Percentiles rank a stretch among this genome's conserved stretches.
These are phyloP conservation scores for Eragrostis curvula DNA, from an alignment of 176 grass and related monocot genomes.

Conservation along the genomic window DNA sequence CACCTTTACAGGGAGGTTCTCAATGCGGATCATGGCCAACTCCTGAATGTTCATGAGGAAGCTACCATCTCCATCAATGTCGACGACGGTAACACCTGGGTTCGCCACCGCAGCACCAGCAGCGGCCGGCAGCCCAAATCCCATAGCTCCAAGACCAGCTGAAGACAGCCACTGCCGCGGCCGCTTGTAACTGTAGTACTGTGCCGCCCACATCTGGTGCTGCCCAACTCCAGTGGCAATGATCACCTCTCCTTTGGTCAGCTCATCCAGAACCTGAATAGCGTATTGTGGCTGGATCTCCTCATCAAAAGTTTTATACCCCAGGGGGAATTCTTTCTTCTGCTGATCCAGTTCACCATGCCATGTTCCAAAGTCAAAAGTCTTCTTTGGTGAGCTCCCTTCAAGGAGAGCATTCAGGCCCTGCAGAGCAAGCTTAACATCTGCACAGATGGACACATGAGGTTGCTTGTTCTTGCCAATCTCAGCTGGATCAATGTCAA, in stretches of 20 bases:
- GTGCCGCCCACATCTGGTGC: slow-evolving; percentile 97
- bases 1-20: slow-evolving; percentile 82
- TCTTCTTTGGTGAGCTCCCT: slow-evolving; percentile 36
- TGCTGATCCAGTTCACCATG: slow-evolving; percentile 70
- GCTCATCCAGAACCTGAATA: slow-evolving; percentile 89
- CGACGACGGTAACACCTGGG: slow-evolving; percentile 78
- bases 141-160: slow-evolving; percentile 82
- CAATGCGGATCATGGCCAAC: slow-evolving; percentile 79
- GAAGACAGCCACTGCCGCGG: slow-evolving; percentile 84
- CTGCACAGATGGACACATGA: slow-evolving; percentile 88
- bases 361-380: slow-evolving; percentile 66
- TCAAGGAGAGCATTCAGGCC: slow-evolving; percentile 70
- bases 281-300: slow-evolving; percentile 78
- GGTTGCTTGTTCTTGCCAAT: slow-evolving; percentile 99
- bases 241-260: slow-evolving; percentile 81
- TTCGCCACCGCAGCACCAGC: slow-evolving; percentile 87
- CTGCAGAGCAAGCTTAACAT: slow-evolving; percentile 76
- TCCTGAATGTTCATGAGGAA: slow-evolving; percentile 98
- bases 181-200: slow-evolving; percentile 81
- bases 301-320: slow-evolving; percentile 74
- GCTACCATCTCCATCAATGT: slow-evolving; percentile 93
- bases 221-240: slow-evolving; percentile 88
- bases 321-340: slow-evolving; percentile 76
- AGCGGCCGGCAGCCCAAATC: slow-evolving; percentile 91
- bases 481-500: slow-evolving; percentile 98